Base-by-base conservation (phyloP, 2,329 filamentous ascomycete genomes). In the Sordariomycetes sp. region DNA sequence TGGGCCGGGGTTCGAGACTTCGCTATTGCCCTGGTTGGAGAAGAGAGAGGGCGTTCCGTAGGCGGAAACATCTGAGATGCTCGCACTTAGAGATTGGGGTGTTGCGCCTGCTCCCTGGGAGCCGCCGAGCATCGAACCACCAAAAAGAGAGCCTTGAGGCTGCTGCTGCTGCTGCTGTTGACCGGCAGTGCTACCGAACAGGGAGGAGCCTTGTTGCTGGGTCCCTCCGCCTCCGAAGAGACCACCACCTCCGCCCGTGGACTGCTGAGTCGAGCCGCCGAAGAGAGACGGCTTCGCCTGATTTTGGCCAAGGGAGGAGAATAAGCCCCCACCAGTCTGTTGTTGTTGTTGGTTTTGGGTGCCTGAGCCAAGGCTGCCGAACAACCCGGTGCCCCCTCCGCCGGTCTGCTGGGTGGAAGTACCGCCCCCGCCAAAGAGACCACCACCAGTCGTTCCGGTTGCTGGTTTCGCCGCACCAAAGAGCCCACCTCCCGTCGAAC, bases 31-130 rank as follows among this genome's bases (percentile, higher is more conserved):
- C 17, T 96, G 74, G 56, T 85, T 86, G 35, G 85, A 82, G 70
- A 97, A 97, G 22, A 99, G 79, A 1, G 90, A 89, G 52, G 89
- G 82, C 56, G 89, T 90, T 48, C 94, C 94, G 66, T 95, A 99
- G 0, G 95, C 92, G 56, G 88, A 90, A n/a, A 84, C 78, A 62
- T 92, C 90, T 59, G 84, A 84, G 58, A 95, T 81, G 60, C 89
- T 94, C 5, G 90, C 85, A 36, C 87, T 90, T 59, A 96, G 74
- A 20, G 79, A 73, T 65, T 87, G 83, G 17, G 80, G 80, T 10
- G 70, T 70, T 58, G 73, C 71, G 35, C 67, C 67, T 20, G 13
- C n/a, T 56, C 72, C 71, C 60, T 79, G 77, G 1, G 76, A 76
- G 59, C 69, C 75, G 22, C 81, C 81, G 54, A 89, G 81, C 2